Evolutionary conservation across 2,329 filamentous ascomycete species (phyloP), one percentile per base, ranked within the genome.

Genomic region (Pseudocercospora ulei): DNA sequence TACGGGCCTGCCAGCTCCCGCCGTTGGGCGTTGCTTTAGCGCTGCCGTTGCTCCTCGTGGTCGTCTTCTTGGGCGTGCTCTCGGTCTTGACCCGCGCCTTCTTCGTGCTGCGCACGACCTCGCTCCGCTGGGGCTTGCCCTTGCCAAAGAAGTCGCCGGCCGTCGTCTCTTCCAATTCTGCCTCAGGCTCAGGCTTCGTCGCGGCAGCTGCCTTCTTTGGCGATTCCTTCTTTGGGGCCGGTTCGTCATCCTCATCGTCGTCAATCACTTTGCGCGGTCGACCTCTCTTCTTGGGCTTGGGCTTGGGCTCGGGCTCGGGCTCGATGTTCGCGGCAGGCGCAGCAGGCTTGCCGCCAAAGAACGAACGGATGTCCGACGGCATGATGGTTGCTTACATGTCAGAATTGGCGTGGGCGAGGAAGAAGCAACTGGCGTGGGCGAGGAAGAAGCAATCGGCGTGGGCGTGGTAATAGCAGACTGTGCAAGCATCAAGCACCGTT

Each of bases 351-450:
- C 81, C 76, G 39, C 80, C 78, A 67, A 96, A 95, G 65, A 95
- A 96, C 53, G 72, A 85, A 57, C 87, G 75, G 56, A 95, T 96
- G 63, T 96, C 88, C 47, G 71, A 58, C 38, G 86, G 76, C 86
- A 94, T 93, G 46, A 56, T 39, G 36, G 13, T n/a, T 35, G 27
- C n/a, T n/a, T 9, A n/a, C n/a, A 34, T 5, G 11, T 8, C 8
- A 5, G 3, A 5, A 6, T n/a, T n/a, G n/a, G n/a, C n/a, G n/a
- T n/a, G n/a, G n/a, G n/a, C n/a, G n/a, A n/a, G n/a, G n/a, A n/a
- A n/a, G n/a, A n/a, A n/a, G n/a, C n/a, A n/a, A n/a, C n/a, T n/a
- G n/a, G n/a, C n/a, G n/a, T n/a, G n/a, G n/a, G n/a, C n/a, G n/a
- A n/a, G n/a, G n/a, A n/a, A n/a, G n/a, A n/a, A n/a, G n/a, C n/a